Base-by-base conservation (phyloP, 1,139 yeast genomes). In the Geotrichum citri-aurantii region DNA sequence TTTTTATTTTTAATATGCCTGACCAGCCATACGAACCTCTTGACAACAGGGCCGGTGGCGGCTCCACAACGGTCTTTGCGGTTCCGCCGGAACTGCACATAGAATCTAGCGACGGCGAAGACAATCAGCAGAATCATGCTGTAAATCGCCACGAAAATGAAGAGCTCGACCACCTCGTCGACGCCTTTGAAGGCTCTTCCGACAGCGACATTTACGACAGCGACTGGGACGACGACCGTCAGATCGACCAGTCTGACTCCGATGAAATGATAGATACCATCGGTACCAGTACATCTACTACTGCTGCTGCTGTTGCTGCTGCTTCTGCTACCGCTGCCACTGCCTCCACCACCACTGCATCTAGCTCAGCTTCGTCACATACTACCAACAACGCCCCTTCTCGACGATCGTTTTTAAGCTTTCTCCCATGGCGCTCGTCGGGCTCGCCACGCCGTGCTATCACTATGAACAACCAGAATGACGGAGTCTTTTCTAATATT, bases 401-500 rank as follows among this genome's bases (percentile, higher is more conserved):
- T 50, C 58, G 47, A 37, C 55, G 53, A 50, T 26, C 49, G 50
- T 58, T 14, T 59, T 47, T 47, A n/a, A 24, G 17, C n/a, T 27
- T 26, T 19, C 21, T 26, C 12, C 51, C 23, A 7, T 24, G 42
- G 55, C 47, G 29, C 12, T n/a, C 55, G 17, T 14, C 17, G n/a
- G 17, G 21, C 55, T 42, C 48, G 50, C 61, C 47, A 85, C 86
- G 10, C n/a, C 33, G 49, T 11, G 57, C 58, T 17, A n/a, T 37
- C 17, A 33, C 42, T n/a, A 37, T 37, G 7, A n/a, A n/a, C 44
- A 79, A 83, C 23, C 70, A 77, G 14, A 79, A 79, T 59, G 99
- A 93, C 71, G 99, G 99, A 10, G 99, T 93, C 7, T 93, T 93
- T 73, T 84, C 95, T 52, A 93, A 93, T 71, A 74, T 93, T 66